Conservation (phyloP, 495 filamentous ascomycete species). For the Aspergillus saccharolyticus region DNA sequence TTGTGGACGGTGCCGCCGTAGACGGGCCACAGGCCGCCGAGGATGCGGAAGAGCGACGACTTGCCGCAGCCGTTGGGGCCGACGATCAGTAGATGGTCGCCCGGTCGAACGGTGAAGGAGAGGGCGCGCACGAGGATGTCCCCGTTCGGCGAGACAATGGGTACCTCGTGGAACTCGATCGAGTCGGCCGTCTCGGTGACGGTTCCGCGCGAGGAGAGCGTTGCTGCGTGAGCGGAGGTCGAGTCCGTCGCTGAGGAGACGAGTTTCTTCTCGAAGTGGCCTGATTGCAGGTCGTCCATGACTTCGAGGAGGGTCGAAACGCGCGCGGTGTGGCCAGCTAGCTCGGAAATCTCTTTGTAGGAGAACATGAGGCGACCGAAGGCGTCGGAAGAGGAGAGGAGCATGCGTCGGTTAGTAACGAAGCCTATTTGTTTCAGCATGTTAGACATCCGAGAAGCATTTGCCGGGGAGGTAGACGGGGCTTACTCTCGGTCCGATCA, state of each 20-base stretch:
- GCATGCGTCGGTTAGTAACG: conserved; percentile 87
- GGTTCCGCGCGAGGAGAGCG: conserved; percentile 72
- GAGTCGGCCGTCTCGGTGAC: conserved; percentile 65
- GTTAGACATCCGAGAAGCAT: background rate
- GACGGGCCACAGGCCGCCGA: conserved; percentile 97
- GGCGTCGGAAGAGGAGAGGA: conserved; percentile 87
- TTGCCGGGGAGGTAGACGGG: background rate
- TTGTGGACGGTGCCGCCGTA: conserved; percentile 92
- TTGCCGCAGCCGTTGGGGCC: conserved; percentile 98
- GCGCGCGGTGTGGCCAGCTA: conserved; percentile 89
- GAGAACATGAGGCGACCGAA: conserved; percentile 97
- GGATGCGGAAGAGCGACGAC: conserved; percentile 89
- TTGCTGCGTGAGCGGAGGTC: conserved; percentile 68
- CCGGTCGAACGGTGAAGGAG: conserved; percentile 77
- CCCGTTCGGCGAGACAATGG: conserved; percentile 96
- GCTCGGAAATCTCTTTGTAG: conserved; percentile 94
- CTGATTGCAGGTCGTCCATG: conserved; percentile 86
- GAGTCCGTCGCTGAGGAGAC: conserved; percentile 68
- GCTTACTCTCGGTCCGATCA: conserved; percentile 81
- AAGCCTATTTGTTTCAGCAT: conserved; percentile 48
- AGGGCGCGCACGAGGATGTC: conserved; percentile 80
- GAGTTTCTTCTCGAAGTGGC: conserved; percentile 91
- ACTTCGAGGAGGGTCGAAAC: conserved; percentile 85
- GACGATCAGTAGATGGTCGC: conserved; percentile 89
- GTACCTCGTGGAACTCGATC: conserved; percentile 85